phyloP scores from a whole-genome alignment of 176 grass and related monocot species.

The Oryza punctata region DNA sequence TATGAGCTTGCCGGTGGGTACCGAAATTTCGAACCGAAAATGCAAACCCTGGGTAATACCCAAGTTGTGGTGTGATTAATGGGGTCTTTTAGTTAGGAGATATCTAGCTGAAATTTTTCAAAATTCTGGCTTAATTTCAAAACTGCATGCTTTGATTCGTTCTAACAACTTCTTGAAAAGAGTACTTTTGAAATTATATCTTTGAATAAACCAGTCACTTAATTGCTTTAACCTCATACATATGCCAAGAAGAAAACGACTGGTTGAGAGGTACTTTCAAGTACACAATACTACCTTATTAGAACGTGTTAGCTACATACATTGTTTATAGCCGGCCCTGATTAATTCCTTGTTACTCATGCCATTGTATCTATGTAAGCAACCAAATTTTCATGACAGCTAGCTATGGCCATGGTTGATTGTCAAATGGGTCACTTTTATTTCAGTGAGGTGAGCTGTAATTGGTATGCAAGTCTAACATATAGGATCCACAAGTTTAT shows the following conservation, averaged over 20 bases:
- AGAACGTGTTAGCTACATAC: background rate
- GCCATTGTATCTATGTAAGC: conserved; percentile 27
- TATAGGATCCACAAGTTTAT: conserved; percentile 2
- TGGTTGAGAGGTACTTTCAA: background rate
- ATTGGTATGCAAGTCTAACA: conserved; percentile 24
- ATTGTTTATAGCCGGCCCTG: background rate
- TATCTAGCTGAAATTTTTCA: background rate
- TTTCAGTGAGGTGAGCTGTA: conserved; percentile 35
- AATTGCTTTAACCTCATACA: background rate
- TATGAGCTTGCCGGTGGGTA: too few species aligned
- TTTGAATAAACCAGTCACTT: background rate
- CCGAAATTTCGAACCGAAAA: too few species aligned
- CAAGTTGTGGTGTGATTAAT: background rate
- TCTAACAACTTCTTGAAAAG: background rate
- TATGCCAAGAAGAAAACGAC: conserved; percentile 10
- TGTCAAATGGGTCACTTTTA: conserved; percentile 34
- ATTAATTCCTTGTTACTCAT: background rate
- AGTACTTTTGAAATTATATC: background rate
- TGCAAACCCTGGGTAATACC: too few species aligned
- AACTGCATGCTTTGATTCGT: background rate
- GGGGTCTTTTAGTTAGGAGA: background rate
- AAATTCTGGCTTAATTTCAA: background rate
- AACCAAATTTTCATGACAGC: conserved; percentile 22
- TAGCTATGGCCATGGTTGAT: background rate
- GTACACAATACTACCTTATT: background rate